Conservation (phyloP, 768 basidiomycete species). For the Lactarius tabidus region DNA sequence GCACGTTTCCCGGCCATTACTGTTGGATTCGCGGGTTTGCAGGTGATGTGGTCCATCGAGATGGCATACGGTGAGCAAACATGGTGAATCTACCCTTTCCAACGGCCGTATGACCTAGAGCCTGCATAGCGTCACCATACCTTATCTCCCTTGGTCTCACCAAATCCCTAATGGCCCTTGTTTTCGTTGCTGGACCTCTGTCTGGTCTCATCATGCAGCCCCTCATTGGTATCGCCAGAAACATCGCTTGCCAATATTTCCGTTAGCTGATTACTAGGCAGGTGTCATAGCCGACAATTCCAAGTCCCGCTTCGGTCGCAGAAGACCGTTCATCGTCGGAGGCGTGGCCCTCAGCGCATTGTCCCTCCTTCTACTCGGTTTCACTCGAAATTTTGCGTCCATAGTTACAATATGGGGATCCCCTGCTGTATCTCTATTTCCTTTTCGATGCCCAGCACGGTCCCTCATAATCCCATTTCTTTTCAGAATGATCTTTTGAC, state of each 20-base stretch:
- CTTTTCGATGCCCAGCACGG: background rate
- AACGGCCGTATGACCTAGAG: background rate
- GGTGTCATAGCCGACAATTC: conserved; percentile 79
- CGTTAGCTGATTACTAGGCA: conserved; percentile 17
- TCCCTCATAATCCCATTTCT: conserved; percentile 25
- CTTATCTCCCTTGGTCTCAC: conserved; percentile 83
- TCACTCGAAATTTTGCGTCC: conserved; percentile 63
- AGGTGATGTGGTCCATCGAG: conserved; percentile 91
- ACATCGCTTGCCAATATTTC: background rate
- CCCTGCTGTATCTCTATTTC: conserved; percentile 32
- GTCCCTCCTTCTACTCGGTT: conserved; percentile 81
- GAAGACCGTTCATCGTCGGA: conserved; percentile 80
- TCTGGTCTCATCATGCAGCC: conserved; percentile 92
- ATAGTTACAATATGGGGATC: conserved; percentile 39
- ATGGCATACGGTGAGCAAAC: conserved; percentile 72
- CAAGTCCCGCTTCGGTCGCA: conserved; percentile 76
- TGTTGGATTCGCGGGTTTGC: conserved; percentile 75
- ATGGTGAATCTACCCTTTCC: background rate
- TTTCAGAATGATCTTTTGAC: conserved; percentile 61
- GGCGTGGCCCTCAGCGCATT: conserved; percentile 62
- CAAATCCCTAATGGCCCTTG: conserved; percentile 83
- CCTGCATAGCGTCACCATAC: conserved; percentile 70
- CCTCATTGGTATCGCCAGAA: conserved; percentile 56
- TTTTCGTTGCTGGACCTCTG: conserved; percentile 89
- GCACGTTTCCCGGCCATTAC: conserved; percentile 66